Percentiles rank a stretch among this genome's conserved stretches.
Evolutionary conservation across 345 rosid species (phyloP).

Genomic region (Hibiscus tridactylites): DNA sequence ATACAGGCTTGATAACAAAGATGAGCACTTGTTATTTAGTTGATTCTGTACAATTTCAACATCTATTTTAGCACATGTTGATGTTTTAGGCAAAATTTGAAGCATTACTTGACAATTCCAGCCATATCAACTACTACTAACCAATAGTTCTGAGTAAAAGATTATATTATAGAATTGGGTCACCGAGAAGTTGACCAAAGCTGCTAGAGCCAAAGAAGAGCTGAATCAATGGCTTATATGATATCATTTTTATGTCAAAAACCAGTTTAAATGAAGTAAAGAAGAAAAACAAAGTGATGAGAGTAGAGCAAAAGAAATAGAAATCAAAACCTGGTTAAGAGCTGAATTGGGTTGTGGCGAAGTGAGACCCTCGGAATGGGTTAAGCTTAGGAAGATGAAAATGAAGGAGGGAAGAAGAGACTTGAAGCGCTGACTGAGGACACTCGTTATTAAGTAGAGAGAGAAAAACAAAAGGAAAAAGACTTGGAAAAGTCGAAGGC

Average conservation of each 20-base stretch:
- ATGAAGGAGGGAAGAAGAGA: neutral
- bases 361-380: neutral
- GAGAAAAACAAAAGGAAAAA: too few species aligned
- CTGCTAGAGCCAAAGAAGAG: neutral
- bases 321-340: neutral
- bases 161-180: neutral
- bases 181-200: neutral
- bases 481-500: neutral
- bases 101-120: neutral
- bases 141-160: neutral
- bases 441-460: too few species aligned
- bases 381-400: neutral
- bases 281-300: neutral
- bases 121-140: neutral
- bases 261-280: neutral
- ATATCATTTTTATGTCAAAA: too few species aligned
- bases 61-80: neutral
- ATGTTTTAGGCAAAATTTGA: neutral
- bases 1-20: too few species aligned
- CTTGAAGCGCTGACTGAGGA: neutral
- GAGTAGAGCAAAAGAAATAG: neutral
- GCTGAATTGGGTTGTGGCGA: neutral
- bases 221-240: neutral
- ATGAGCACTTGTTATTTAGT: too few species aligned
- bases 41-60: too few species aligned